Base-by-base conservation (phyloP, 129 eudicot genomes). In the Helichrysum umbraculigerum region DNA sequence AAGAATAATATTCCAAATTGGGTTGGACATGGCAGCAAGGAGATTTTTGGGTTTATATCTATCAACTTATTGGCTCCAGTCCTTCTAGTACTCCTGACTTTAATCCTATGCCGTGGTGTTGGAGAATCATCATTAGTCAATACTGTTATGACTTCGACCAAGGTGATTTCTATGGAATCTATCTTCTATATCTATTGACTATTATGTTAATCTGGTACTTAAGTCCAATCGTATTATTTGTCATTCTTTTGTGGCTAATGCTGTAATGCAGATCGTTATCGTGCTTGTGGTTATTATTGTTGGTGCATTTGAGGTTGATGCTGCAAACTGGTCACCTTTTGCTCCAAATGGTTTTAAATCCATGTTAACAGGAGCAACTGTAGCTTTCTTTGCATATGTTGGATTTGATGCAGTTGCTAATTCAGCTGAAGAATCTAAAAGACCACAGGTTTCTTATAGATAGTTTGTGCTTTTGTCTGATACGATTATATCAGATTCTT, bases 321-420 rank as follows among this genome's bases (percentile, higher is more conserved):
- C 76, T 61, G 81, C 96, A 80, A 95, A 95, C 74, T 95, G 99
- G 99, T 47, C 90, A 66, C 99, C 99, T 41, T 95, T 95, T 59
- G 91, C 85, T 63, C 99, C 99, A 81, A 83, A 86, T 68, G 99
- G 99, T 59, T 83, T 33, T 74, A 86, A 86, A 75, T 75, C 96
- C 51, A 42, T 95, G 77, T 74, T 95, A 71, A 95, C 99, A 19
- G 99, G 99, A 76, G 97, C 97, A 72, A 91, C 99, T 29, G 97
- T 95, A 22, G 97, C 86, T 37, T 95, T 91, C 81, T 95, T 95
- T 66, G 96, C 99, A 57, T 95, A 91, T 78, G 99, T 91, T 60
- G 99, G 99, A 75, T 95, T 95, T 79, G 99, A 95, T 85, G 99
- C 99, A 63, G 99, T 95, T 81, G 99, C 97, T 60, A 95, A 95